Percentiles rank a stretch among this genome's conserved stretches.
These are phyloP conservation scores for Hyaloperonospora arabidopsidis DNA, from an alignment of 352 stramenopile genomes.

Conservation along the genomic window DNA sequence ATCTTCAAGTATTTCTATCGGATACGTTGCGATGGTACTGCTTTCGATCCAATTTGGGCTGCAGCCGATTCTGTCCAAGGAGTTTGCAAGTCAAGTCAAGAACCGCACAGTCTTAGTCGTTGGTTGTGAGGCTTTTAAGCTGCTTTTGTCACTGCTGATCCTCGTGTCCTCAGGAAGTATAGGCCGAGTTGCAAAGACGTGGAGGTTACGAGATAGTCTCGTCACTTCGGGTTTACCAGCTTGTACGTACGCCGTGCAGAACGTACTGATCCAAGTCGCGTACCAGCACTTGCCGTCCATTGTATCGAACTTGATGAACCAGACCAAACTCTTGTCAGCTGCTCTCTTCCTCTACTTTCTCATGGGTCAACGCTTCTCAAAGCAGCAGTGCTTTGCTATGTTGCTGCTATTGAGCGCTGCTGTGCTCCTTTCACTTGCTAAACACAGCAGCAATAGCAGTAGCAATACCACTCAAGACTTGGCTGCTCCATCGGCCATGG, in stretches of 20 bases:
- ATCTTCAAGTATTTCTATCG: slow-evolving; percentile 20
- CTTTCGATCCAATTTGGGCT: slow-evolving; percentile 77
- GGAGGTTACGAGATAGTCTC: slow-evolving; percentile 50
- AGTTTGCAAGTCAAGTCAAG: slow-evolving; percentile 49
- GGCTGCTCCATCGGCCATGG: slow-evolving; percentile 14
- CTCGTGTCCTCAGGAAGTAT: slow-evolving; percentile 35
- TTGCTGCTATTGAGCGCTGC: slow-evolving; percentile 57
- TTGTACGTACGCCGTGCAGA: slow-evolving; percentile 83
- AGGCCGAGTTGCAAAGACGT: slow-evolving; percentile 36
- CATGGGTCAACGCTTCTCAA: slow-evolving; percentile 52
- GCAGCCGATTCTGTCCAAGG: slow-evolving; percentile 79
- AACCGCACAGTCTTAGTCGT: slow-evolving; percentile 68
- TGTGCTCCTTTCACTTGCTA: slow-evolving; percentile 59
- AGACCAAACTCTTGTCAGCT: slow-evolving; percentile 81
- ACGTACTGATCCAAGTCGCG: slow-evolving; percentile 76
- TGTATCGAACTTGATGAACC: slow-evolving; percentile 84
- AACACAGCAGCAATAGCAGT: slow-evolving; percentile 20
- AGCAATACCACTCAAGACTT: slow-evolving; percentile 6
- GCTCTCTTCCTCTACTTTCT: slow-evolving; percentile 77
- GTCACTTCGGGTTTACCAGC: slow-evolving; percentile 63
- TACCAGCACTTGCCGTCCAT: slow-evolving; percentile 80
- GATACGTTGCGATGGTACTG: slow-evolving; percentile 50
- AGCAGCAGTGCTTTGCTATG: slow-evolving; percentile 70
- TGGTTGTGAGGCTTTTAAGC: slow-evolving; percentile 63
- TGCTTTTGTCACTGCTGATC: slow-evolving; percentile 45